Base-by-base conservation (phyloP, 352 stramenopile species). In the Globisporangium recalcitrans region DNA sequence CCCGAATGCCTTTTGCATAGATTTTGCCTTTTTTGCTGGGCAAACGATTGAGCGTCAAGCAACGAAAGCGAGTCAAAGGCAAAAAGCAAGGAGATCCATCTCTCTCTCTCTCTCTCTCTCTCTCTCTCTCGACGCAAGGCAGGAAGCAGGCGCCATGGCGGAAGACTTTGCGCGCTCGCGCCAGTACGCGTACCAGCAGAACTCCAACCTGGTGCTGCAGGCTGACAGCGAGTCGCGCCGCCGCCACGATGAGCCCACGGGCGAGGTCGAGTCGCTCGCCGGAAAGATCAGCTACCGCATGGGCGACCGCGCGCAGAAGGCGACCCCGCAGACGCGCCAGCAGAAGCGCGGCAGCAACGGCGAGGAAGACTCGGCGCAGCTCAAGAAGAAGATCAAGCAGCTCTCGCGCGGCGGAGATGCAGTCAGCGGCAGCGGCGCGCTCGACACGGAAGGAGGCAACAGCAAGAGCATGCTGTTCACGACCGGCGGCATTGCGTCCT, bases 181-280 rank as follows among this genome's bases (percentile, higher is more conserved):
- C 57, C 87, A 96, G 70, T 98, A 97, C 82, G 90, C 92, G 63
- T 98, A 97, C 80, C 68, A 75, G 63, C 76, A 91, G 70, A 98
- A 98, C 81, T 97, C 89, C 32, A 98, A 98, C 74, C 75, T 98
- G 49, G 94, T 98, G 68, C 76, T 98, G 52, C 85, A 97, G 71
- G 88, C 91, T 7, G 91, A 98, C 61, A 86, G 82, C 65, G 88
- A 93, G 60, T 88, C 77, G 60, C 79, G 87, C 21, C 82, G 91
- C 11, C 76, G 82, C 8, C 77, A 77, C 11, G 83, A 95, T 60
- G 87, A 96, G 67, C 80, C 86, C 24, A 95, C 86, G 60, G 88
- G 88, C 54, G 88, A 96, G 52, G 88, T 96, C 58, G 85, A 95
- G 77, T 91, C 81, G 46, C 71, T 96, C 26, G 82, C 73, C 0